A percentile compares a stretch with the other conserved stretches of the same genome.
Conservation (phyloP, 2,329 filamentous ascomycete genomes). For the Phoma sp. region DNA sequence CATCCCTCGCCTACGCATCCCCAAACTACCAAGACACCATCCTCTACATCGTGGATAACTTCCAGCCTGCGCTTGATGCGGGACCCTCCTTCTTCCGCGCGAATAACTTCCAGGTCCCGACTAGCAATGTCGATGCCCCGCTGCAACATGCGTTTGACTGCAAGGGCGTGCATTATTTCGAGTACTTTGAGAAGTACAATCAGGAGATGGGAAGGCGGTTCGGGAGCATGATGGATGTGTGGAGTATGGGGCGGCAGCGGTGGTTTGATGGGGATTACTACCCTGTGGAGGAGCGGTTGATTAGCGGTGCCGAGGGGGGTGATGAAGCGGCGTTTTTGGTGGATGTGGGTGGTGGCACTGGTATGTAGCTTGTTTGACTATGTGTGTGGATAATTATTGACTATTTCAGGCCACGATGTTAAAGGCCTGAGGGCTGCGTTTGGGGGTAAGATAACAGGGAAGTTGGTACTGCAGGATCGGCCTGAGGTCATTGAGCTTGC, state of each 20-base stretch:
- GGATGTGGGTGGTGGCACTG: constrained; percentile 34
- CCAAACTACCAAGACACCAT: constrained; percentile 32
- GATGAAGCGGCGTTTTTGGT: constrained; percentile 28
- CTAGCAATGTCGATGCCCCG: constrained; percentile 25
- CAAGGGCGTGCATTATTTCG: constrained; percentile 31
- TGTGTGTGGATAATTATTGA: background rate
- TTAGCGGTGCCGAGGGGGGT: constrained; percentile 20
- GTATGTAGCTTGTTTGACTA: background rate
- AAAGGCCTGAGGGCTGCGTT: constrained; percentile 29
- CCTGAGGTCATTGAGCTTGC: constrained; percentile 34
- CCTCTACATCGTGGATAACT: constrained; percentile 30
- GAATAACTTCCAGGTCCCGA: constrained; percentile 25
- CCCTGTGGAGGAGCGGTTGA: constrained; percentile 33
- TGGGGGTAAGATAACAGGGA: constrained; percentile 22
- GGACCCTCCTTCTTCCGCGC: constrained; percentile 27
- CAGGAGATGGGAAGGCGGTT: constrained; percentile 35
- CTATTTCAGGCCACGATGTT: constrained; percentile 27
- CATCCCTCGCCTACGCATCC: constrained; percentile 25
- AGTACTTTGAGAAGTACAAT: constrained; percentile 30
- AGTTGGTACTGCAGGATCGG: constrained; percentile 32
- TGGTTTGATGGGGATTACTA: constrained; percentile 35
- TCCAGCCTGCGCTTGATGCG: constrained; percentile 27
- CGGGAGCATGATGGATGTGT: constrained; percentile 38
- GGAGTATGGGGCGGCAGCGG: constrained; percentile 34
- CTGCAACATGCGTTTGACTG: constrained; percentile 32